phyloP scores from a whole-genome alignment of 345 rosid genomes.

The Euclidium syriacum region DNA sequence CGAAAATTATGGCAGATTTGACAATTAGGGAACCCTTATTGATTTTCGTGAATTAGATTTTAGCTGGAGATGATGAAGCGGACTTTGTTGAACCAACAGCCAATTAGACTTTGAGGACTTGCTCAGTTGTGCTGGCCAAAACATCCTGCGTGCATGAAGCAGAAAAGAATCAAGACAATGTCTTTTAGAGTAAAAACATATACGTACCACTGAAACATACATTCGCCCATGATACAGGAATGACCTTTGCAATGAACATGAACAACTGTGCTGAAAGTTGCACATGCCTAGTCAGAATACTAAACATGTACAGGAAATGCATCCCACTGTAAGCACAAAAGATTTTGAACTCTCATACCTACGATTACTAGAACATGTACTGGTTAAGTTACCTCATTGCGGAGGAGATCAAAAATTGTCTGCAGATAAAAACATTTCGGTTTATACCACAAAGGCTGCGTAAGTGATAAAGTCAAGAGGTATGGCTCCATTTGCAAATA shows the following conservation, averaged over 20 bases:
- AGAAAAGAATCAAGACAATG: too few relatives aligned
- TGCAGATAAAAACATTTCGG: too few relatives aligned
- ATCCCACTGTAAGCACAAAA: too few relatives aligned
- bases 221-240: conserved; percentile 98
- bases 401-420: conserved; percentile 81
- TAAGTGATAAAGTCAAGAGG: too few relatives aligned
- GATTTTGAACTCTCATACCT: not conserved
- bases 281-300: conserved; percentile 6
- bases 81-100: conserved; percentile 64
- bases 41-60: too few relatives aligned
- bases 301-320: not conserved
- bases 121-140: conserved; percentile 76
- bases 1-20: too few relatives aligned
- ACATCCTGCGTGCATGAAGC: too few relatives aligned
- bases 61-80: too few relatives aligned
- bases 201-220: conserved; percentile 96
- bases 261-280: conserved; percentile 59
- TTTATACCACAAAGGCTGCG: too few relatives aligned
- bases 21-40: too few relatives aligned
- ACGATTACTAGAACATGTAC: not conserved
- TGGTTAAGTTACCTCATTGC: conserved; percentile 64
- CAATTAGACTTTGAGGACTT: conserved; percentile 51
- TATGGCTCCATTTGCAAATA: too few relatives aligned
- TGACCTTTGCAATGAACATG: conserved; percentile 97
- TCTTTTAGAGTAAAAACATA: conserved; percentile 98